Conservation (phyloP, 345 rosid species). For the Bruguiera sexangula region DNA sequence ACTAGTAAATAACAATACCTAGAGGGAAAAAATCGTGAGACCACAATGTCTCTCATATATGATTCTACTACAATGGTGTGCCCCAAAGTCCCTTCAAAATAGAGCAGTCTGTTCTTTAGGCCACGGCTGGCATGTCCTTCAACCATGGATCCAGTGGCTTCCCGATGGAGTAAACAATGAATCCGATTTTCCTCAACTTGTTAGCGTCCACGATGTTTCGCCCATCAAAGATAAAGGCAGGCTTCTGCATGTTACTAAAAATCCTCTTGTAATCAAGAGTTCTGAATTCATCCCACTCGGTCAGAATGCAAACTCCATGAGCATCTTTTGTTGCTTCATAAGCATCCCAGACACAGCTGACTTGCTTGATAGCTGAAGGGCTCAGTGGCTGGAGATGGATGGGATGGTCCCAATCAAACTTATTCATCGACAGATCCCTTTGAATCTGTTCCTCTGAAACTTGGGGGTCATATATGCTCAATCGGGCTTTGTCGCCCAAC, state of each 20-base stretch:
- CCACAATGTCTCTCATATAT: too few relatives aligned
- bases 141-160: slow-evolving; percentile 30
- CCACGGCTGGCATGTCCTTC: slow-evolving; percentile 32
- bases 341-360: slow-evolving; percentile 16
- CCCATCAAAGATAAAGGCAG: slow-evolving; percentile 29
- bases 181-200: slow-evolving; percentile 27
- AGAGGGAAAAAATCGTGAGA: too few relatives aligned
- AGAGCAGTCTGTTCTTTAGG: background rate
- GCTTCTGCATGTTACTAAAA: slow-evolving; percentile 28
- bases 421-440: slow-evolving; percentile 29
- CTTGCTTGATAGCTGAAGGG: slow-evolving; percentile 18
- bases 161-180: slow-evolving; percentile 26
- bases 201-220: slow-evolving; percentile 22
- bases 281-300: slow-evolving; percentile 34
- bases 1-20: too few relatives aligned
- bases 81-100: too few relatives aligned
- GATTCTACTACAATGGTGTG: too few relatives aligned
- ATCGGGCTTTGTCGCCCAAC: slow-evolving; percentile 22
- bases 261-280: slow-evolving; percentile 30
- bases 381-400: slow-evolving; percentile 25
- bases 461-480: slow-evolving; percentile 22
- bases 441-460: slow-evolving; percentile 25
- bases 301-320: slow-evolving; percentile 25
- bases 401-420: slow-evolving; percentile 30
- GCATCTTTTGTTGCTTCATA: slow-evolving; percentile 12